Evolutionary conservation across 164 flowering plant species (phyloP).

Genomic region (Aristolochia californica): DNA sequence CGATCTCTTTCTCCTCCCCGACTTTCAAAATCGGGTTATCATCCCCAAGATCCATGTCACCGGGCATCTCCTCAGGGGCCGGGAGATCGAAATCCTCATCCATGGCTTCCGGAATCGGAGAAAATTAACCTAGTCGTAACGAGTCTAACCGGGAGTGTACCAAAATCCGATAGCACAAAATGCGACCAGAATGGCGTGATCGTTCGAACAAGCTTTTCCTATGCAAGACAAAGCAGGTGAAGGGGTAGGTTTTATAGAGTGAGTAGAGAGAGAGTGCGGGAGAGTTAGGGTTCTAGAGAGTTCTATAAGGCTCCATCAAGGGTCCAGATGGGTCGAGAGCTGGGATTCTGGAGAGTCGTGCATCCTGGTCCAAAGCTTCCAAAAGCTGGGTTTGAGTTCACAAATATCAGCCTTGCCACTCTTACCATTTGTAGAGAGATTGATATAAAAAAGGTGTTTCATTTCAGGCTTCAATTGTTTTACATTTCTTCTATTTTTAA

Average conservation of each 20-base stretch:
- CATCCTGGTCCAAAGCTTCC: neutral
- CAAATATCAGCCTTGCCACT: neutral
- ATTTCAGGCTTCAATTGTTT: too few relatives aligned
- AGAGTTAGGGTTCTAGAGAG: constrained; percentile 7
- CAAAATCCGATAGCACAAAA: too few relatives aligned
- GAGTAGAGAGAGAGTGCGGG: neutral
- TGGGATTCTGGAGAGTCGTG: neutral
- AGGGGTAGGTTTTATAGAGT: neutral
- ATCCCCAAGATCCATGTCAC: constrained; percentile 32
- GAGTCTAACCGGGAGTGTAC: too few relatives aligned
- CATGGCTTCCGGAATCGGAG: constrained; percentile 12
- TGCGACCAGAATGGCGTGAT: neutral
- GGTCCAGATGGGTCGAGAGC: constrained; percentile 11
- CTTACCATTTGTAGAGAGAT: too few relatives aligned
- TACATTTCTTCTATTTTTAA: too few relatives aligned
- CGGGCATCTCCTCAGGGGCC: constrained; percentile 19
- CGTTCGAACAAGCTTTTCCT: neutral
- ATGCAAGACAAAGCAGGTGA: neutral
- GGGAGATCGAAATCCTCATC: constrained; percentile 41
- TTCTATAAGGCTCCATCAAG: neutral
- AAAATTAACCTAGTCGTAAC: too few relatives aligned
- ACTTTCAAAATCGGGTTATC: constrained; percentile 42
- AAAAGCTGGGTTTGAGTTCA: too few relatives aligned
- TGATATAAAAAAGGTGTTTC: too few relatives aligned
- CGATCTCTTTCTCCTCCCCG: constrained; percentile 95